Evolutionary conservation across 306 rosid genomes (phyloP).

Genomic region (Quercus cerris): DNA sequence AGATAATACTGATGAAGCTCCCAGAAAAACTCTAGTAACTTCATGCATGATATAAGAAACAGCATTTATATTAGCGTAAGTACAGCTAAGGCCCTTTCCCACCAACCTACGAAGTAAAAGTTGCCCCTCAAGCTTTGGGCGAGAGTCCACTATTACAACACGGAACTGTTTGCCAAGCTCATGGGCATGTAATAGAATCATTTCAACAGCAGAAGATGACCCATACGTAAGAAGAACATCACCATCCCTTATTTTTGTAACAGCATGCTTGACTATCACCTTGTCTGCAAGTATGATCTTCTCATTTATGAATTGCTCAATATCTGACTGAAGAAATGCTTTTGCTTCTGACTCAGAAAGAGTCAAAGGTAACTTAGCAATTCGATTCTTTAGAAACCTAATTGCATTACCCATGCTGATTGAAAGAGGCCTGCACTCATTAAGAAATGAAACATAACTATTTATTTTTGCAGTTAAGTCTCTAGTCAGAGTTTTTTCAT

Average conservation of each 20-base stretch:
- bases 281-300: conserved; percentile 55
- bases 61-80: conserved; percentile 55
- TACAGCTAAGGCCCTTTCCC: conserved; percentile 57
- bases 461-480: conserved; percentile 51
- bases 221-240: conserved; percentile 62
- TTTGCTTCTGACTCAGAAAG: conserved; percentile 57
- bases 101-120: conserved; percentile 50
- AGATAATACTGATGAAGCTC: conserved; percentile 51
- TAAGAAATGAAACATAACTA: conserved; percentile 57
- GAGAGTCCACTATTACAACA: conserved; percentile 57
- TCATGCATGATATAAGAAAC: conserved; percentile 61
- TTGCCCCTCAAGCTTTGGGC: conserved; percentile 55
- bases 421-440: conserved; percentile 58
- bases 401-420: conserved; percentile 70
- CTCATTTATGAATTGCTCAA: conserved; percentile 54
- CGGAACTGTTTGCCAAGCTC: conserved; percentile 55
- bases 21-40: conserved; percentile 51
- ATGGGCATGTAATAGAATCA: conserved; percentile 50
- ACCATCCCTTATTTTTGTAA: conserved; percentile 57
- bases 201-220: conserved; percentile 50
- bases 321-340: conserved; percentile 40
- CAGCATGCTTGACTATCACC: conserved; percentile 58
- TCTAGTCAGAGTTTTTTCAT: conserved; percentile 43
- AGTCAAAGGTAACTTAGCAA: conserved; percentile 49
- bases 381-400: conserved; percentile 53